These are phyloP conservation scores for Ogataea corticis DNA, from an alignment of 805 yeast genomes.

Conservation along the genomic window DNA sequence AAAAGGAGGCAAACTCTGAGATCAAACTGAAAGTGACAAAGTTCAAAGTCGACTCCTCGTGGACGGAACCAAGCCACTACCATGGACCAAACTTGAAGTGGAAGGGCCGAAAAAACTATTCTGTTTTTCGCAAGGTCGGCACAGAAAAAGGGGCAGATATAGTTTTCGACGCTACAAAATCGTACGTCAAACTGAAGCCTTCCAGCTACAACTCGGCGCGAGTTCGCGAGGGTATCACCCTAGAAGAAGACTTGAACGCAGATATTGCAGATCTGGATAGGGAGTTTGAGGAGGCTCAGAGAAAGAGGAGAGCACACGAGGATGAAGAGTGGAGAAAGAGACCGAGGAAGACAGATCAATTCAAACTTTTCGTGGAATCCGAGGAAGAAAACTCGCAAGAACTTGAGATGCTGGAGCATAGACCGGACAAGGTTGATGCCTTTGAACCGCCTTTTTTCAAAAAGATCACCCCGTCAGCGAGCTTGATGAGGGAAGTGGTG, in stretches of 20 bases:
- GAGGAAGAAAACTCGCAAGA: background rate
- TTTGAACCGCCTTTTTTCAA: background rate
- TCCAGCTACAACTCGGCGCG: slow-evolving; percentile 17
- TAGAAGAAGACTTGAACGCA: slow-evolving; percentile 6
- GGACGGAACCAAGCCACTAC: slow-evolving; percentile 6
- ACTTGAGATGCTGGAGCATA: too few species aligned
- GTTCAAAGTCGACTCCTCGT: slow-evolving; percentile 4
- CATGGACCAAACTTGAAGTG: slow-evolving; percentile 15
- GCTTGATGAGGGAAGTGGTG: background rate
- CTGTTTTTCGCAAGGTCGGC: slow-evolving; percentile 15
- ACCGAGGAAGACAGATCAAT: background rate
- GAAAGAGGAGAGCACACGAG: too few species aligned
- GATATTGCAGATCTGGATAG: slow-evolving; percentile 20
- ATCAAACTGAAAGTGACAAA: slow-evolving; percentile 13
- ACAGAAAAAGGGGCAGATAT: slow-evolving; percentile 11
- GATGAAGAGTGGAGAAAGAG: background rate
- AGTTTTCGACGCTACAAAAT: slow-evolving; percentile 22
- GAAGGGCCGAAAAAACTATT: slow-evolving; percentile 17
- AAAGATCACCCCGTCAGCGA: background rate
- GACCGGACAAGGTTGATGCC: too few species aligned
- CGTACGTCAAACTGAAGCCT: slow-evolving; percentile 14
- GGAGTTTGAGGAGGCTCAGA: slow-evolving; percentile 11
- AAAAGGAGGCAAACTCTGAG: slow-evolving; percentile 1
- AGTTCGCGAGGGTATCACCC: slow-evolving; percentile 13
- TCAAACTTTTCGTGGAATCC: background rate